Evolutionary conservation across 2,329 filamentous ascomycete species (phyloP).

Genomic region (Claviceps cyperi): DNA sequence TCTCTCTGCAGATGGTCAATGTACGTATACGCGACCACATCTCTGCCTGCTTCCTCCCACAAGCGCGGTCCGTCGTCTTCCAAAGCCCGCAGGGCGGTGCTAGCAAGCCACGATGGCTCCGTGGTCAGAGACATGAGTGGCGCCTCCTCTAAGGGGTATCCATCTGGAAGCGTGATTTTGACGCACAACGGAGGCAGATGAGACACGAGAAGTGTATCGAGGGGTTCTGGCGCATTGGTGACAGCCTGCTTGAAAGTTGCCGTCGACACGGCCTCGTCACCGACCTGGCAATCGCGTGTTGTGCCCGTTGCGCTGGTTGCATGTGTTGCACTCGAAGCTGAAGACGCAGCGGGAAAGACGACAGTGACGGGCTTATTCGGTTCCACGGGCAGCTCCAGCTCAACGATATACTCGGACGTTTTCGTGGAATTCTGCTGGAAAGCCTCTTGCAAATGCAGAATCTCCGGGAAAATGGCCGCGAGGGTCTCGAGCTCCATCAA

Average conservation of each 20-base stretch:
- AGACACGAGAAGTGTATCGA: conserved; percentile 35
- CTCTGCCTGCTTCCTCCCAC: conserved; percentile 48
- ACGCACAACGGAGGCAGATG: conserved; percentile 45
- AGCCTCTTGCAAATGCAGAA: conserved; percentile 28
- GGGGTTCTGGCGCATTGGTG: conserved; percentile 8
- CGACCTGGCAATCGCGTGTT: neutral
- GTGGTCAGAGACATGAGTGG: conserved; percentile 38
- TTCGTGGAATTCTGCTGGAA: conserved; percentile 9
- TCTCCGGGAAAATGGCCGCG: conserved; percentile 52
- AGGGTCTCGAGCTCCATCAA: conserved; percentile 45
- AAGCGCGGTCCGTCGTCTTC: conserved; percentile 34
- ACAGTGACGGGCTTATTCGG: conserved; percentile 41
- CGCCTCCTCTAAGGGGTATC: conserved; percentile 40
- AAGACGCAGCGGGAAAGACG: conserved; percentile 35
- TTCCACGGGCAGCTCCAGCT: conserved; percentile 43
- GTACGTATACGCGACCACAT: conserved; percentile 45
- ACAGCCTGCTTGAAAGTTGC: neutral
- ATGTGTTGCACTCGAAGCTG: conserved; percentile 9
- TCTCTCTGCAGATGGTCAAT: conserved; percentile 48
- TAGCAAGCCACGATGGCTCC: conserved; percentile 41
- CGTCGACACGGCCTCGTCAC: neutral
- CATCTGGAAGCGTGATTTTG: conserved; percentile 37
- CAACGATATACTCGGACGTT: conserved; percentile 28
- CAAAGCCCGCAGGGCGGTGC: conserved; percentile 31
- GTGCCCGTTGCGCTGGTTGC: neutral